Base-by-base conservation (phyloP, 495 filamentous ascomycete species). In the Immersiella caudata region DNA sequence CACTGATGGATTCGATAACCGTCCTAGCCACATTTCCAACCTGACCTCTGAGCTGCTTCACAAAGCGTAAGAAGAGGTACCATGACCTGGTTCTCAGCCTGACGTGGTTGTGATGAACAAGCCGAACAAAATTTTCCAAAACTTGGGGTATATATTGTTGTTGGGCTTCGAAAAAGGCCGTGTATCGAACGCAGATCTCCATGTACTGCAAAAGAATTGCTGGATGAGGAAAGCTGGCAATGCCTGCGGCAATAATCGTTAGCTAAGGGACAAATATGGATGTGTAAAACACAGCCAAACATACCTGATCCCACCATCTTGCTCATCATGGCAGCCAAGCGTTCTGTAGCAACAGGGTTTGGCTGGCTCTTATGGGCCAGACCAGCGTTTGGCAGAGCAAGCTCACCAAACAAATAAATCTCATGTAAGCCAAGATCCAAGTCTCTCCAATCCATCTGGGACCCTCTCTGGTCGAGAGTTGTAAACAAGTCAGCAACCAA, bases 181-280 rank as follows among this genome's bases (percentile, higher is more conserved):
- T 89, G 75, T 98, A 98, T 40, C 95, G 90, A 35, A 97, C 93
- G 75, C 93, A 96, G 50, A 97, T 95, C 71, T 98, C 95, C 96
- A 98, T 98, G 71, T 95, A 98, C 77, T 97, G 93, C 18, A 98
- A 83, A 65, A 97, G 89, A 33, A 97, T 92, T 22, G 93, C 92
- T 0, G 96, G 95, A 78, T 98, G 95, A 4, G 90, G 87, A 75
- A 92, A 95, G 26, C 85, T 89, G 67, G 91, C 88, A 68, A 98
- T 90, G 68, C 91, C 92, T 93, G 71, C 22, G 56, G 62, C 29
- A 14, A 5, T 21, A 62, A 74, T 68, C 71, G 71, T 71, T 50
- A 73, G 71, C 16, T 36, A 29, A 61, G 50, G n/a, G 21, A 12
- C 0, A 56, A 64, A 33, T 16, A 46, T 24, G 7, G 5, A 25